Conservation (phyloP, 1,284 basidiomycete species). For the Austroboletus novae-zelandiae region DNA sequence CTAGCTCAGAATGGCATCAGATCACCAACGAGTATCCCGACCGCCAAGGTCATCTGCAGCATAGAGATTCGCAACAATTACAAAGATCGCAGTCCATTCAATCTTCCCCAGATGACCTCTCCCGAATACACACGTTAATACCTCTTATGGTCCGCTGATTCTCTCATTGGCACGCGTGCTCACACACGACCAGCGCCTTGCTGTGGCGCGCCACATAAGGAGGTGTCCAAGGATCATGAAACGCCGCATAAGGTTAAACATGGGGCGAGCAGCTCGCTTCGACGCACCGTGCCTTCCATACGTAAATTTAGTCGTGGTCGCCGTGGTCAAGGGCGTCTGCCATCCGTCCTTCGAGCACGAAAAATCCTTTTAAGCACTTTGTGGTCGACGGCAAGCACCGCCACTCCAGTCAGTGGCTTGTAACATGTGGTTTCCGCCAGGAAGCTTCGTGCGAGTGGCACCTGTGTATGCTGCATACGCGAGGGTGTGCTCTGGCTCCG, state of each 20-base stretch:
- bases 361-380: slow-evolving; percentile 10
- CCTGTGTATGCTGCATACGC: neutral
- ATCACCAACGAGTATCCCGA: neutral
- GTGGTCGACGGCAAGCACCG: slow-evolving; percentile 5
- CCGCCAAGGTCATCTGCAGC: slow-evolving; percentile 4
- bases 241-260: slow-evolving; percentile 1
- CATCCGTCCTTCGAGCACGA: neutral
- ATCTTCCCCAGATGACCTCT: slow-evolving; percentile 4
- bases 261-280: neutral
- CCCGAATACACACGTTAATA: neutral
- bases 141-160: slow-evolving; percentile 3
- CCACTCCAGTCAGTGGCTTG: slow-evolving; percentile 19
- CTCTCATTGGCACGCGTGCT: neutral
- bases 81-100: slow-evolving; percentile 3
- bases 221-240: slow-evolving; percentile 4
- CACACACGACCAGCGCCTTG: too few relatives aligned
- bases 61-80: slow-evolving; percentile 2
- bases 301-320: slow-evolving; percentile 23
- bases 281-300: neutral
- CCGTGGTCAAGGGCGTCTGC: slow-evolving; percentile 11
- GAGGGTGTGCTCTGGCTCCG: neutral
- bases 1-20: neutral
- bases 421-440: slow-evolving; percentile 25
- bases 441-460: slow-evolving; percentile 20
- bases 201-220: slow-evolving; percentile 16